Percentiles rank a stretch among this genome's conserved stretches.
These are phyloP conservation scores for Fomitopsis betulina DNA, from an alignment of 1,284 basidiomycete species.

Conservation along the genomic window DNA sequence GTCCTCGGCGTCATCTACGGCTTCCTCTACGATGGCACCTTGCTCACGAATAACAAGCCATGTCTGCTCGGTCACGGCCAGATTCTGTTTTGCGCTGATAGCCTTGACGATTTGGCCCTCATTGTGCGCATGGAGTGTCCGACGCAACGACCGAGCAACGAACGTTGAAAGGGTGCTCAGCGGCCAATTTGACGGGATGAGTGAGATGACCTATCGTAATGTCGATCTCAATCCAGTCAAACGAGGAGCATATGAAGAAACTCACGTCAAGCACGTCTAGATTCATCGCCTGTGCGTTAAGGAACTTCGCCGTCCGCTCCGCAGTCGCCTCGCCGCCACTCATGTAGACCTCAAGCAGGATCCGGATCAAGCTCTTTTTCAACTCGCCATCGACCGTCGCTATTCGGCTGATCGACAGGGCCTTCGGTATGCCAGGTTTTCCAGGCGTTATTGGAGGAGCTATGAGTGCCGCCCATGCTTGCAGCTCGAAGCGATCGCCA, in stretches of 20 bases:
- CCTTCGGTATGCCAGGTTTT: conserved; percentile 19
- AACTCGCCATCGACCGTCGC: conserved; percentile 49
- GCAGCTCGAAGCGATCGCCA: conserved; percentile 47
- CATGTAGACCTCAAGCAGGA: conserved; percentile 81
- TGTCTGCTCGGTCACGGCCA: conserved; percentile 52
- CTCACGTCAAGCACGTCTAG: conserved; percentile 75
- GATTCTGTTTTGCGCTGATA: conserved; percentile 67
- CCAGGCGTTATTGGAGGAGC: conserved; percentile 20
- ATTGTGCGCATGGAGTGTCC: conserved; percentile 65
- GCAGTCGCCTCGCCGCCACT: conserved; percentile 47
- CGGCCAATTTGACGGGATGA: conserved; percentile 75
- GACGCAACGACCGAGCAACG: conserved; percentile 72
- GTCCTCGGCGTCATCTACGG: conserved; percentile 35
- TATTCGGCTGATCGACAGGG: conserved; percentile 27
- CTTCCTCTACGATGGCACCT: conserved; percentile 67
- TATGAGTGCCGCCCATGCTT: conserved; percentile 51
- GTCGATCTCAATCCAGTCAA: background rate
- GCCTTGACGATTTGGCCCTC: conserved; percentile 73
- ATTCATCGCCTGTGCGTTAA: conserved; percentile 78
- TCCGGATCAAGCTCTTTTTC: conserved; percentile 59
- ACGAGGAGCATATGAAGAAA: conserved; percentile 1
- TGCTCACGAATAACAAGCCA: conserved; percentile 55
- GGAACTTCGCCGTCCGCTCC: conserved; percentile 57
- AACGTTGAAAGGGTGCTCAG: conserved; percentile 71
- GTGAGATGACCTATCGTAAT: conserved; percentile 52